Evolutionary conservation across 2,329 filamentous ascomycete species (phyloP), one percentile per base, ranked within the genome.

Genomic region (Cladosporium sphaerospermum): DNA sequence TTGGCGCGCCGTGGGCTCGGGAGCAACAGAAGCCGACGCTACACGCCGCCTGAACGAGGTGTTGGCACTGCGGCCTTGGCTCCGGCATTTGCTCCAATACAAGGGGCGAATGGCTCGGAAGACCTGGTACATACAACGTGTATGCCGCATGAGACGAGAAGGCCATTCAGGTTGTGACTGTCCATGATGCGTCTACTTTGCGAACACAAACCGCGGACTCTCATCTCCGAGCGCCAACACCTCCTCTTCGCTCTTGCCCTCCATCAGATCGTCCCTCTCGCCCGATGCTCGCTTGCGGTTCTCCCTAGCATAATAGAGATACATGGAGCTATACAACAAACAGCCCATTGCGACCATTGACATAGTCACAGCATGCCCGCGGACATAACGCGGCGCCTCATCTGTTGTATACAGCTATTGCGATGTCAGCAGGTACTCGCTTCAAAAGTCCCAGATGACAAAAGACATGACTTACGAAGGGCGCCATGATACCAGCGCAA

Each of bases 221-320:
- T 73, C 73, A 67, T 93, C 88, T 1, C 89, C 89, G 61, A 89
- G 63, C 57, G 75, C 71, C 50, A 81, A 76, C 43, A 88, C 78
- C 71, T 91, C 80, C 23, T 73, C 68, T 40, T 75, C 71, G 32
- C 71, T 76, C 74, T 88, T 81, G 6, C 86, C 87, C 58, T 85
- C 75, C 4, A 81, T 66, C 75, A 78, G 82, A 53, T 77, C 65
- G 67, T 93, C 84, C 41, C 87, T 75, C 53, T 80, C 73, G 0
- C 89, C 89, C 0, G 71, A 75, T 11, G 67, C 63, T 4, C 74
- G 63, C 48, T 67, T 63, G 42, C 61, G 62, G 57, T 75, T 76
- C 34, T 69, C 65, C 43, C 54, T 59, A 1, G 60, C 52, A 13
- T 72, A 71, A 52, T 70, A 69, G 34, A 66, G 63, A 62, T 67